phyloP scores from a whole-genome alignment of 495 filamentous ascomycete genomes.

The Lophiostoma macrostomum region DNA sequence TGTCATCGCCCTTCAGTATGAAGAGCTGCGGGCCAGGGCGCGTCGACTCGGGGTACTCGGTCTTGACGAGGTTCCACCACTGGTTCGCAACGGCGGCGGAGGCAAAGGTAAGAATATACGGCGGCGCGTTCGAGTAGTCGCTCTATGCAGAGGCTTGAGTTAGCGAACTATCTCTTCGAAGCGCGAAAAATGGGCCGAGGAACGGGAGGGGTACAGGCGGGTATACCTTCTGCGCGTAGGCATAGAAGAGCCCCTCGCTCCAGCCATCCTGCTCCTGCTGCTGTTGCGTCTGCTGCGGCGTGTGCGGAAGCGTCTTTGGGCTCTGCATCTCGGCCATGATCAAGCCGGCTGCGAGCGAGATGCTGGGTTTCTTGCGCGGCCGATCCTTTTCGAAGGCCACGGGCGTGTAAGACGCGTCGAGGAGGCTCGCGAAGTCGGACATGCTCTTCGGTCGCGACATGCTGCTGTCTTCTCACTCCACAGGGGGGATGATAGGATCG shows the following conservation, averaged over 20 bases:
- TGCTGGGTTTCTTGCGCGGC: constrained; percentile 15
- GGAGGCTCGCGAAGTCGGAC: constrained; percentile 22
- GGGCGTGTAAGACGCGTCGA: constrained; percentile 14
- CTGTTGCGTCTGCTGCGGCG: constrained; percentile 1
- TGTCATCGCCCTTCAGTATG: constrained; percentile 27
- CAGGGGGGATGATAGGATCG: neutral
- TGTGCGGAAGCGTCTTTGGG: neutral
- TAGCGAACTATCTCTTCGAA: neutral
- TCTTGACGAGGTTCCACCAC: constrained; percentile 30
- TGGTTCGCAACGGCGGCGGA: constrained; percentile 16
- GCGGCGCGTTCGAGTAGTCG: constrained; percentile 20
- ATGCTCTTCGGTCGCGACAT: constrained; percentile 28
- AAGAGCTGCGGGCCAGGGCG: constrained; percentile 28
- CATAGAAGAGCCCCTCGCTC: constrained; percentile 29
- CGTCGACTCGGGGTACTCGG: constrained; percentile 24
- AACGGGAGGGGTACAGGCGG: neutral
- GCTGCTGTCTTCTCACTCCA: neutral
- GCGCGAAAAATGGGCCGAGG: neutral
- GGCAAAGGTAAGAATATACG: constrained; percentile 22
- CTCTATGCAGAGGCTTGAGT: neutral
- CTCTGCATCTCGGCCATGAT: constrained; percentile 18
- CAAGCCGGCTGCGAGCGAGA: constrained; percentile 22
- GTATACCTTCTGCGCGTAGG: constrained; percentile 30
- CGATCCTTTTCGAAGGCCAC: neutral
- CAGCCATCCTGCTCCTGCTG: neutral